These are phyloP conservation scores for Sedum album DNA, from an alignment of 164 flowering plant species.

Conservation along the genomic window DNA sequence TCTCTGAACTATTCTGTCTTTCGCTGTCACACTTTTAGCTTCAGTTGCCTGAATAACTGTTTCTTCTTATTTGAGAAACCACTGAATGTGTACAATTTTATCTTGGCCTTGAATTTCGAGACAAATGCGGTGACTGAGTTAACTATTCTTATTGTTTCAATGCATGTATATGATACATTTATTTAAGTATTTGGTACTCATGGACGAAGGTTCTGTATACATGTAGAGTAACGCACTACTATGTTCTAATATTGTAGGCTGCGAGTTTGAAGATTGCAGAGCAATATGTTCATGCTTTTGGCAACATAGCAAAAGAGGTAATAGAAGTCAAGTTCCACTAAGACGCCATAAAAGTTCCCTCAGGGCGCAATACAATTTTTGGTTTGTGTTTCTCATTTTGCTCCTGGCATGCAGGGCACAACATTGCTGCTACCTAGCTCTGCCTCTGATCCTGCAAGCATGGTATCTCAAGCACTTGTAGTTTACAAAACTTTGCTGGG, in stretches of 20 bases:
- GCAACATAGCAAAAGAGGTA: slow-evolving; percentile 76
- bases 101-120: too few species aligned
- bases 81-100: too few species aligned
- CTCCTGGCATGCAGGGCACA: slow-evolving; percentile 43
- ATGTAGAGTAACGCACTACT: slow-evolving; percentile 6
- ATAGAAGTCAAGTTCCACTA: neutral
- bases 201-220: neutral
- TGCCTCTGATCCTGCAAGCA: slow-evolving; percentile 46
- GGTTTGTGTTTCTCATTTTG: neutral
- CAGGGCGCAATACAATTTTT: neutral
- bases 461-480: slow-evolving; percentile 56
- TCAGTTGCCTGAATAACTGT: too few species aligned
- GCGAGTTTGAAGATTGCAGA: slow-evolving; percentile 86
- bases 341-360: too few species aligned
- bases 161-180: too few species aligned
- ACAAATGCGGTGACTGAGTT: too few species aligned
- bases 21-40: too few species aligned
- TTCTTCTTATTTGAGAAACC: too few species aligned
- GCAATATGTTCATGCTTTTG: slow-evolving; percentile 74
- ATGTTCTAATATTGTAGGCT: slow-evolving; percentile 42
- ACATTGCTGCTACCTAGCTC: slow-evolving; percentile 72
- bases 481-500: slow-evolving; percentile 58
- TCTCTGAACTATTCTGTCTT: too few species aligned
- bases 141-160: too few species aligned
- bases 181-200: too few species aligned